Base-by-base conservation (phyloP, 371 early-diverging fungal species). In the Mucor plumbeus region DNA sequence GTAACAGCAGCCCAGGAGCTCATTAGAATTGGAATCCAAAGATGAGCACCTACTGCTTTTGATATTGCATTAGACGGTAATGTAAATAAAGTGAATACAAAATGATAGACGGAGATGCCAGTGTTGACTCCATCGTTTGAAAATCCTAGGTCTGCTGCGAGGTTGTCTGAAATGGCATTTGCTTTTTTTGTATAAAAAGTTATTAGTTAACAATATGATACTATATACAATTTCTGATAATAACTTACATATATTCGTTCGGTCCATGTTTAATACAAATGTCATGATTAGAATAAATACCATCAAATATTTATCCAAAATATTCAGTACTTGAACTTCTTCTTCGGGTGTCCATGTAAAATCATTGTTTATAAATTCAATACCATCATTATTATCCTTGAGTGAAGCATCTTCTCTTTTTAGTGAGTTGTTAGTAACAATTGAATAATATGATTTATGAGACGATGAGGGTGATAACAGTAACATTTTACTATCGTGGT, bases 11-110 rank as follows among this genome's bases (percentile, higher is more conserved):
- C 90, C 90, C 90, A 89, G 6, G 82, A 48, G n/a, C 72, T 71
- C 87, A 90, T 88, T 34, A 90, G 65, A 54, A 84, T 74, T 0
- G 90, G 88, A 40, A 88, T 86, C 80, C 85, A 85, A 10, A 79
- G 63, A 56, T 87, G 85, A 1, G 88, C 79, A 17, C 88, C 88
- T 9, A 84, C 72, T 8, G 74, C 75, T 44, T 84, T 84, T 7
- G 82, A 80, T 38, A 87, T 68, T 57, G 84, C 70, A 48, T 81
- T 83, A 40, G 85, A 76, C 1, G 82, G 81, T 7, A 88, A 36
- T 4, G 82, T 75, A 43, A 71, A 64, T 26, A 75, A 38, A 7
- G 79, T 79, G 40, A 81, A 81, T 3, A 77, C 58, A 19, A 78
- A 26, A 39, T 79, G 63, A 41, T 81, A 75, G 1, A 77, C 60